Evolutionary conservation across 2,329 filamentous ascomycete genomes (phyloP).

Genomic region (Samsoniella hepiali): DNA sequence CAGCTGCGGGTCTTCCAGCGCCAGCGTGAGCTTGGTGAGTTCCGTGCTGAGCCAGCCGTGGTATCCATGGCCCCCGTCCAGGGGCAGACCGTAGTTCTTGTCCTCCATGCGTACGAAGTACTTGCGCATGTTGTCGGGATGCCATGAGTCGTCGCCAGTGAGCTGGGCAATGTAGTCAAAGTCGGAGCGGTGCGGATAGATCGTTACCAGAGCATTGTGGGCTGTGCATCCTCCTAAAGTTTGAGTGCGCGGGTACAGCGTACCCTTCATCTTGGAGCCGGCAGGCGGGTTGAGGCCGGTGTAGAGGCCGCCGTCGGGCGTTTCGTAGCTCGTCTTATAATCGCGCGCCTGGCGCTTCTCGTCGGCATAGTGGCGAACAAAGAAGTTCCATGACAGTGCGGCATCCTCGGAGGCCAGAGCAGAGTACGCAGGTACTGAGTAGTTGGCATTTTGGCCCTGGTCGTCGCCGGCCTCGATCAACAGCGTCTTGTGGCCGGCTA

Average conservation of each 20-base stretch:
- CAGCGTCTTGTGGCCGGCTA: slow-evolving; percentile 57
- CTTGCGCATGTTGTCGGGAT: slow-evolving; percentile 53
- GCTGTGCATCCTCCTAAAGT: slow-evolving; percentile 56
- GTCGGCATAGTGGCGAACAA: slow-evolving; percentile 59
- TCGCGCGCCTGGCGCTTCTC: slow-evolving; percentile 51
- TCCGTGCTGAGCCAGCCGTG: slow-evolving; percentile 55
- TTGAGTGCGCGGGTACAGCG: slow-evolving; percentile 55
- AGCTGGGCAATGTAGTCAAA: slow-evolving; percentile 50
- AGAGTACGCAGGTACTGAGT: slow-evolving; percentile 53
- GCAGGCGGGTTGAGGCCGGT: slow-evolving; percentile 51
- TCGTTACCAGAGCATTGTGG: slow-evolving; percentile 52
- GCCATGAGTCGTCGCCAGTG: slow-evolving; percentile 56
- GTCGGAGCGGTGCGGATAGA: slow-evolving; percentile 52
- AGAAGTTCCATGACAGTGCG: slow-evolving; percentile 60
- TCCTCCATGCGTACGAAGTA: slow-evolving; percentile 54
- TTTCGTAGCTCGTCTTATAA: slow-evolving; percentile 57
- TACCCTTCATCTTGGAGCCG: slow-evolving; percentile 50
- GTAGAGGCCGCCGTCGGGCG: slow-evolving; percentile 48
- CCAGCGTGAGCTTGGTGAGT: slow-evolving; percentile 48
- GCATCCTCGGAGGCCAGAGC: slow-evolving; percentile 53
- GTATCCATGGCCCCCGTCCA: slow-evolving; percentile 50
- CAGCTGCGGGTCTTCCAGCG: slow-evolving; percentile 51
- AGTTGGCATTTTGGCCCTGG: slow-evolving; percentile 45
- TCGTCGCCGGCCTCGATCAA: slow-evolving; percentile 60
- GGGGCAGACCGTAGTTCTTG: slow-evolving; percentile 46